phyloP scores from a whole-genome alignment of 2,329 filamentous ascomycete species.

The Pestalotiopsis sp. region DNA sequence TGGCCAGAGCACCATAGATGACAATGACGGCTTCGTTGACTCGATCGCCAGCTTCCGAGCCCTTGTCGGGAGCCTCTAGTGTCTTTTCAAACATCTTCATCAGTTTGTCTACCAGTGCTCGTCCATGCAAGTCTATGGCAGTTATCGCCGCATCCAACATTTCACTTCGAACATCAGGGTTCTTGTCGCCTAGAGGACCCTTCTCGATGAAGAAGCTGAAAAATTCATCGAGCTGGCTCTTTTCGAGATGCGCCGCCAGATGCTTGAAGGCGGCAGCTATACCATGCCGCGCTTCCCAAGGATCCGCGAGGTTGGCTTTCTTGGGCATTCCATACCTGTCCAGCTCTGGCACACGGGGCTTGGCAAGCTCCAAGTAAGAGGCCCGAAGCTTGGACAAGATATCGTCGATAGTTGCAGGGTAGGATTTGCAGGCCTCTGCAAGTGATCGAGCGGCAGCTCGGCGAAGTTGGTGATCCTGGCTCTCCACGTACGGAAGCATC shows the following conservation, averaged over 20 bases:
- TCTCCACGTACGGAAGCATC: constrained; percentile 79
- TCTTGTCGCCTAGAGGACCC: constrained; percentile 85
- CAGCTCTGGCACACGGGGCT: constrained; percentile 79
- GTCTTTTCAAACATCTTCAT: constrained; percentile 92
- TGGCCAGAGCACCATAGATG: constrained; percentile 90
- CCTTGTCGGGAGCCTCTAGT: constrained; percentile 82
- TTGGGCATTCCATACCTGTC: constrained; percentile 95
- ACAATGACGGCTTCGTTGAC: constrained; percentile 98
- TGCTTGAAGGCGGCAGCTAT: constrained; percentile 87
- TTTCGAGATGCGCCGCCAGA: constrained; percentile 71
- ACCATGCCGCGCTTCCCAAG: constrained; percentile 89
- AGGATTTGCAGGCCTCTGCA: constrained; percentile 69
- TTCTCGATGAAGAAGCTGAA: constrained; percentile 83
- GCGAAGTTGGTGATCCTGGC: constrained; percentile 78
- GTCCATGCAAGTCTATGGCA: constrained; percentile 80
- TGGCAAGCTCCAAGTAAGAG: constrained; percentile 77
- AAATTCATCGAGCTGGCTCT: constrained; percentile 72
- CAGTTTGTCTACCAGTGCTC: constrained; percentile 79
- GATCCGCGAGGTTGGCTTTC: constrained; percentile 84
- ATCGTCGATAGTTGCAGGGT: constrained; percentile 61
- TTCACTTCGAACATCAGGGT: constrained; percentile 75
- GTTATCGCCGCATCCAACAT: constrained; percentile 90
- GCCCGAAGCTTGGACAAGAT: constrained; percentile 68
- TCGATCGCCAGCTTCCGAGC: constrained; percentile 79
- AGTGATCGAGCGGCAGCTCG: constrained; percentile 82